These are phyloP conservation scores for Diospyros lotus DNA, from an alignment of 148 eudicot genomes.

Conservation along the genomic window DNA sequence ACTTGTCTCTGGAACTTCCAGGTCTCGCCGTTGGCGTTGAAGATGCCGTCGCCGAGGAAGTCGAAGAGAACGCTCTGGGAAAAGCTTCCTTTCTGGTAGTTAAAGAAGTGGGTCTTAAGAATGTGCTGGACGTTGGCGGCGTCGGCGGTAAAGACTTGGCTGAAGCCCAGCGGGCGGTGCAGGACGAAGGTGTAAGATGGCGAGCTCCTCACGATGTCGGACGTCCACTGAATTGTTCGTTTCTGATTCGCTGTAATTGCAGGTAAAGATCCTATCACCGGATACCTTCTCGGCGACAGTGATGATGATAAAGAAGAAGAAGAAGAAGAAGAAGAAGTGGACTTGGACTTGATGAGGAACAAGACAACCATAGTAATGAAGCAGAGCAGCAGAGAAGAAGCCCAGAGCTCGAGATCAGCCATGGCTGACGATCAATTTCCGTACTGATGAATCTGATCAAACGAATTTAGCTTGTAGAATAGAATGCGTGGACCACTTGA, in stretches of 20 bases:
- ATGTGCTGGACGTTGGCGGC: slow-evolving; percentile 33
- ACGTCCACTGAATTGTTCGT: slow-evolving; percentile 25
- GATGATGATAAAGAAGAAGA: too few species aligned
- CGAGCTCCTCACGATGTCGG: slow-evolving; percentile 16
- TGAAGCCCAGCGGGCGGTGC: slow-evolving; percentile 29
- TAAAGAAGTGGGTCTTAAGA: slow-evolving; percentile 25
- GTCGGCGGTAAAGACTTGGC: slow-evolving; percentile 26
- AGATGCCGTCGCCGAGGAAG: slow-evolving; percentile 39
- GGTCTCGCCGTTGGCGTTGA: slow-evolving; percentile 28
- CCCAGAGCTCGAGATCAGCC: too few species aligned
- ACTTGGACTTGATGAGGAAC: too few species aligned
- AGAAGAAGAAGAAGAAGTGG: too few species aligned
- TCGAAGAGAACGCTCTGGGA: slow-evolving; percentile 9
- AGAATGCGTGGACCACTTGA: too few species aligned
- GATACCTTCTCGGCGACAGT: slow-evolving; percentile 22
- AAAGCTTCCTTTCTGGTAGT: slow-evolving; percentile 27
- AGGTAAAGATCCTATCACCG: slow-evolving; percentile 28
- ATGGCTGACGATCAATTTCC: too few species aligned
- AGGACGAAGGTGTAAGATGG: slow-evolving; percentile 25
- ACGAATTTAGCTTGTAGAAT: too few species aligned
- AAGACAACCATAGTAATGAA: too few species aligned
- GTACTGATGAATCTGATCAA: too few species aligned
- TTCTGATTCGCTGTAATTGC: slow-evolving; percentile 16
- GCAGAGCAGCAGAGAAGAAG: too few species aligned
- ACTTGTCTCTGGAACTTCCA: slow-evolving; percentile 45